Conservation (phyloP, 2,329 filamentous ascomycete genomes). For the Metarhizium sp. region DNA sequence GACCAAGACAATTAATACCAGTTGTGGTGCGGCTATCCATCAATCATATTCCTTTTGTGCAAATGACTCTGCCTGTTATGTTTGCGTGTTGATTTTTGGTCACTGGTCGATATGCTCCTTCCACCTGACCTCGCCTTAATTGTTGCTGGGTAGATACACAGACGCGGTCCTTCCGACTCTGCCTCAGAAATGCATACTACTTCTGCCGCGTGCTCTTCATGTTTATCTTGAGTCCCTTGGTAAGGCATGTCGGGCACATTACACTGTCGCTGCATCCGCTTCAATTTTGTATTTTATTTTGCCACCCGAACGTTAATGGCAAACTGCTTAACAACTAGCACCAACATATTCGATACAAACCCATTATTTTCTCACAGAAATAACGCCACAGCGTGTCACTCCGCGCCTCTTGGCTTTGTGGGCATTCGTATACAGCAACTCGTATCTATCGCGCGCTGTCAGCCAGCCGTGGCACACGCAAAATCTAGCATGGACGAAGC, state of each 20-base stretch:
- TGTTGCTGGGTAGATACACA: not conserved
- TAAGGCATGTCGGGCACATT: not conserved
- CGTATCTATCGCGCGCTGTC: constrained; percentile 11
- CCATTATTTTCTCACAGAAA: constrained; percentile 6
- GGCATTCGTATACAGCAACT: constrained; percentile 19
- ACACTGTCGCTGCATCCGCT: not conserved
- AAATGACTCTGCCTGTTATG: not conserved
- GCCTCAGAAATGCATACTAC: not conserved
- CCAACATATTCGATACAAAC: constrained; percentile 4
- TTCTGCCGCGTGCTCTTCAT: not conserved
- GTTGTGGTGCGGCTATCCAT: constrained; percentile 15
- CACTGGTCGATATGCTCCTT: not conserved
- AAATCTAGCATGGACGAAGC: constrained; percentile 8
- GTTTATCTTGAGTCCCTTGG: not conserved
- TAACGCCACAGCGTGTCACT: constrained; percentile 8
- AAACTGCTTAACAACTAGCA: constrained; percentile 6
- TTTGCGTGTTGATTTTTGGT: not conserved
- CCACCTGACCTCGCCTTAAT: not conserved
- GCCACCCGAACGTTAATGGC: constrained; percentile 5
- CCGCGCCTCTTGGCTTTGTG: constrained; percentile 17
- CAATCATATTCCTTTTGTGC: constrained; percentile 3
- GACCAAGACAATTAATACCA: constrained; percentile 27
- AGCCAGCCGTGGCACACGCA: not conserved
- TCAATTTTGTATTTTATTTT: constrained; percentile 1
- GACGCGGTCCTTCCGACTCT: not conserved